Percentiles rank a stretch among this genome's conserved stretches.
phyloP scores from a whole-genome alignment of 2,329 filamentous ascomycete species.

The Conoideocrella luteorostrata region DNA sequence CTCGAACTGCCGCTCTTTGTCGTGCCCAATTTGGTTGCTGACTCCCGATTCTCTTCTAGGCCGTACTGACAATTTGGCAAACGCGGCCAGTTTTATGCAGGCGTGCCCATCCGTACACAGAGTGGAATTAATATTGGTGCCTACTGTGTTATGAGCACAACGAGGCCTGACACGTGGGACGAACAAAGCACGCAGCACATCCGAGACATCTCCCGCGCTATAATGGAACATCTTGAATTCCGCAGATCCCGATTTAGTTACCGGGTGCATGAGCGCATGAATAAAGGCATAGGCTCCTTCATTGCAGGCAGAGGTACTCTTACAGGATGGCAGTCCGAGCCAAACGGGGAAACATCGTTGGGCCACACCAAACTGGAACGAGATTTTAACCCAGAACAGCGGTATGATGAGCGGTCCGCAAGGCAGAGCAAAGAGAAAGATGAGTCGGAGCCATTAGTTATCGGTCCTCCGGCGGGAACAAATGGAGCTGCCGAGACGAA shows the following conservation, averaged over 20 bases:
- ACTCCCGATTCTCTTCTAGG: conserved; percentile 24
- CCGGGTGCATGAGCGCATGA: conserved; percentile 29
- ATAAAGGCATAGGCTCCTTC: conserved; percentile 28
- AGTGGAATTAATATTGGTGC: conserved; percentile 37
- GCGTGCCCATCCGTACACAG: conserved; percentile 32
- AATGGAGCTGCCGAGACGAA: too few species aligned
- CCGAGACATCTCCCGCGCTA: conserved; percentile 20
- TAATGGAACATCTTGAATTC: conserved; percentile 30
- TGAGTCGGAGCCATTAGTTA: background rate
- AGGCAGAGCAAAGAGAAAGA: background rate
- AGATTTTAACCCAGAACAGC: conserved; percentile 11
- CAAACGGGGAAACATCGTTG: conserved; percentile 5
- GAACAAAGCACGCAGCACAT: conserved; percentile 20
- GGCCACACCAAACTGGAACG: conserved; percentile 11
- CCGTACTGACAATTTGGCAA: conserved; percentile 18
- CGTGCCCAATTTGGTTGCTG: conserved; percentile 25
- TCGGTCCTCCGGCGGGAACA: too few species aligned
- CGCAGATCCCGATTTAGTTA: conserved; percentile 19
- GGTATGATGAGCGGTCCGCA: background rate
- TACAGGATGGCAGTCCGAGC: conserved; percentile 16
- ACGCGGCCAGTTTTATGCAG: conserved; percentile 31
- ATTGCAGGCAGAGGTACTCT: conserved; percentile 26
- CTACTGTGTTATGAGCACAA: conserved; percentile 23
- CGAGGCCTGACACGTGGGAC: conserved; percentile 15
- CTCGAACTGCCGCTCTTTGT: conserved; percentile 24